Evolutionary conservation across 164 flowering plant species (phyloP).

Genomic region (Macadamia integrifolia): DNA sequence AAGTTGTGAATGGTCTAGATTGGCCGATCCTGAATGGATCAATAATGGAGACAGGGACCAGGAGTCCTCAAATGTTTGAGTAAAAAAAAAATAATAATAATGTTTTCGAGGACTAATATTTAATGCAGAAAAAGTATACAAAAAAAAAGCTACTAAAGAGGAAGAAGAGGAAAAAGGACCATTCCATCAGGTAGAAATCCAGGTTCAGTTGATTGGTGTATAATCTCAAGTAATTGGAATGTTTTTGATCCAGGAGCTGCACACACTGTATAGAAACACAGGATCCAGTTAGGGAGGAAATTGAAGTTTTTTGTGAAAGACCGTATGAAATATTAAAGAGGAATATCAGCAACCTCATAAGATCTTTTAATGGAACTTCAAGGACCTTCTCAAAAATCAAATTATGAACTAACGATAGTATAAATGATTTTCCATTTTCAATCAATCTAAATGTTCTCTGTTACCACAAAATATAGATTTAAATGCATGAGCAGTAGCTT

Average conservation of each 20-base stretch:
- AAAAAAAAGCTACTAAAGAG: background rate
- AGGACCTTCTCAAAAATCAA: background rate
- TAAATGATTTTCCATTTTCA: background rate
- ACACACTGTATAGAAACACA: slow-evolving; percentile 70
- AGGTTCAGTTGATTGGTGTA: slow-evolving; percentile 56
- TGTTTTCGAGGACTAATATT: too few relatives aligned
- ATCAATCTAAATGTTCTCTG: background rate
- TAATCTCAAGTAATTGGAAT: slow-evolving; percentile 92
- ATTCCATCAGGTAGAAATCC: slow-evolving; percentile 80
- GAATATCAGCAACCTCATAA: background rate
- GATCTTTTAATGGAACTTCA: background rate
- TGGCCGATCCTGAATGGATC: too few relatives aligned
- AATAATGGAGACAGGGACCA: too few relatives aligned
- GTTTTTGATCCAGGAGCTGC: slow-evolving; percentile 99
- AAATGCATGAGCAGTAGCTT: slow-evolving; percentile 26
- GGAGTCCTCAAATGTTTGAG: too few relatives aligned
- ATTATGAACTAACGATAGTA: background rate
- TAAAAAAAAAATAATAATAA: too few relatives aligned
- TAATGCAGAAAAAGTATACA: too few relatives aligned
- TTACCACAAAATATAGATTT: background rate
- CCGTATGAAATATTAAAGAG: background rate
- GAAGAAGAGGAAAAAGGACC: slow-evolving; percentile 34
- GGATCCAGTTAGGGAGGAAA: slow-evolving; percentile 8
- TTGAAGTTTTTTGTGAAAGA: background rate
- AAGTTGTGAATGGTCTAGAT: too few relatives aligned